Conservation (phyloP, 208 protist genomes). For the Ichthyophonus hoferi region DNA sequence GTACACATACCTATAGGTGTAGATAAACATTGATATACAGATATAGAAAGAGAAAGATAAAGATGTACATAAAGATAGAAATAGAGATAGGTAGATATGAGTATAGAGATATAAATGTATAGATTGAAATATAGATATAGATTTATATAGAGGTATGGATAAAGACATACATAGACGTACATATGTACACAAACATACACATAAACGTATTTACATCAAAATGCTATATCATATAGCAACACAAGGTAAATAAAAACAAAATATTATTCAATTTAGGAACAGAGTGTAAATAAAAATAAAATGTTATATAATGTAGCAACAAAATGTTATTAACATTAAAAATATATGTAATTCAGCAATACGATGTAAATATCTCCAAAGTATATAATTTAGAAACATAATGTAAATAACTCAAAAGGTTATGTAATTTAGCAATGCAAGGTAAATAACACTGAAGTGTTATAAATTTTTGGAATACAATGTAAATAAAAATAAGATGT, state of each 20-base stretch:
- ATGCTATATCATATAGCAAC: neutral
- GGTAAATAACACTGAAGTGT: too few relatives aligned
- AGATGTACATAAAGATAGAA: conserved; percentile 1
- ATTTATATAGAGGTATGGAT: neutral
- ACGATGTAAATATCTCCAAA: too few relatives aligned
- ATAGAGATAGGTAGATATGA: neutral
- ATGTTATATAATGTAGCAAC: neutral
- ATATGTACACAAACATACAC: conserved; percentile 9
- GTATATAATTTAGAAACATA: too few relatives aligned
- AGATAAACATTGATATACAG: conserved; percentile 1
- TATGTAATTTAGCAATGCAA: too few relatives aligned
- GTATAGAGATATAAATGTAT: neutral
- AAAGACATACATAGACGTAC: conserved; percentile 6
- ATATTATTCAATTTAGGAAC: neutral
- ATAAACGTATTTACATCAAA: neutral
- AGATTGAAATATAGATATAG: neutral
- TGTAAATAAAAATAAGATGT: too few relatives aligned
- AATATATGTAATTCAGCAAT: neutral
- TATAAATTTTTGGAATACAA: too few relatives aligned
- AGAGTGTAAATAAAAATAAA: neutral
- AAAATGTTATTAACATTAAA: neutral
- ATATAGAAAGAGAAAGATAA: conserved; percentile 2
- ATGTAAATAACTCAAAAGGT: too few relatives aligned
- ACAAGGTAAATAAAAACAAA: neutral
- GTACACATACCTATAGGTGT: neutral